Conservation (phyloP, 1,139 yeast genomes). For the Barnettozyma hawaiiensis region DNA sequence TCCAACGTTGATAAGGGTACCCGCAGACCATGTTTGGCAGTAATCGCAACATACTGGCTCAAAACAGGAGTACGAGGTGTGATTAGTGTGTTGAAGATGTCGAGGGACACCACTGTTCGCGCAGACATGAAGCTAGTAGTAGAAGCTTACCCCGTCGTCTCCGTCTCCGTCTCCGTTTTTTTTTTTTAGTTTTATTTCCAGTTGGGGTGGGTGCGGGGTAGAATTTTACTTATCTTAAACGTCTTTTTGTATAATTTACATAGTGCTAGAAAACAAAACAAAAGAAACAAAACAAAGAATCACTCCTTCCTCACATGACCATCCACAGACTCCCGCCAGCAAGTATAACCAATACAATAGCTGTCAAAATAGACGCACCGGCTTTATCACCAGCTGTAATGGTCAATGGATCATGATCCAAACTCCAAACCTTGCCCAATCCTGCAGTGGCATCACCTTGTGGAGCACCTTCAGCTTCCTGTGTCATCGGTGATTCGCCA, state of each 20-base stretch:
- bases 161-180: too few relatives aligned
- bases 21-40: conserved; percentile 38
- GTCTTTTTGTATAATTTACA: too few relatives aligned
- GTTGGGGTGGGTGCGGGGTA: too few relatives aligned
- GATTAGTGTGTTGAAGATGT: conserved; percentile 63
- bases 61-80: conserved; percentile 50
- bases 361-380: conserved; percentile 75
- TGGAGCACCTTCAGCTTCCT: conserved; percentile 37
- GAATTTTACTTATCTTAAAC: too few relatives aligned
- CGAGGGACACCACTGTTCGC: conserved; percentile 41
- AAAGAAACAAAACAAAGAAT: too few relatives aligned
- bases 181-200: too few relatives aligned
- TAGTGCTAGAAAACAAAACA: too few relatives aligned
- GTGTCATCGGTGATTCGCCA: conserved; percentile 18
- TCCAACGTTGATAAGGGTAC: conserved; percentile 32
- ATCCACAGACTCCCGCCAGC: conserved; percentile 63
- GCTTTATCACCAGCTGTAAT: conserved; percentile 57
- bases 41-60: conserved; percentile 46
- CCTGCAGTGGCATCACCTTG: conserved; percentile 31
- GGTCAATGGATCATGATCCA: conserved; percentile 35
- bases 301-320: too few relatives aligned
- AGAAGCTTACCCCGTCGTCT: too few relatives aligned
- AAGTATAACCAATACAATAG: conserved; percentile 48
- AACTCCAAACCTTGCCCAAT: conserved; percentile 20
- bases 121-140: too few relatives aligned